Evolutionary conservation across 768 basidiomycete genomes (phyloP), one percentile per base, ranked within the genome.

Genomic region (Leccinellum rugosiceps): DNA sequence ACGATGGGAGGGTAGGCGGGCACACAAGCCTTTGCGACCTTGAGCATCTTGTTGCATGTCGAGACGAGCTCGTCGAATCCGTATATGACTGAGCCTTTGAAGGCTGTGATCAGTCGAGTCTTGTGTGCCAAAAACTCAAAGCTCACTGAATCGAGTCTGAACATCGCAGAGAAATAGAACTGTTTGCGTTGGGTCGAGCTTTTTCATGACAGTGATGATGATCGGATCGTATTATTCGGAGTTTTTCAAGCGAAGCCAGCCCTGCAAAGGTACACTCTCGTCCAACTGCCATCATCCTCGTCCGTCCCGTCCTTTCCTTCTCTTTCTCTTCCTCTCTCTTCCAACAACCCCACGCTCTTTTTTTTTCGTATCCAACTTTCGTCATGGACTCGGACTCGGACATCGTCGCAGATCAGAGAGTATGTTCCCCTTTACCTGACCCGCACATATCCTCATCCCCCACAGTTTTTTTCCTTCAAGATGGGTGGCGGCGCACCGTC

Each of bases 101-200:
- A 62, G 71, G 19, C 34, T 45, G 45, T 38, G 30, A 45, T 38
- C 41, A 32, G 48, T 52, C 25, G 50, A 11, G 3, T 23, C 7
- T 1, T 13, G 5, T 7, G 0, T 31, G 30, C 7, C 43, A 45
- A 17, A 9, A 1, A n/a, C n/a, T n/a, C n/a, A 34, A 17, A 21
- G 57, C 84, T 60, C 63, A 92, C 91, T 75, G 74, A 93, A 88
- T 60, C 83, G 81, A 8, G 81, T 77, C 73, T 95, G 94, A 2
- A 95, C 73, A 70, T 96, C 94, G 69, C 94, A 97, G 26, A 92
- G 75, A 57, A 95, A 81, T 76, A 96, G 83, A 49, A 88, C 66
- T 15, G 83, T 74, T 19, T 63, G 63, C 3, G 60, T 63, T 41
- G 69, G 86, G 73, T 62, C 72, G 64, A 72, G 73, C 45, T 10